These are phyloP conservation scores for Sphagnum magellanicum DNA, from an alignment of 228 moss, liverwort and hornwort genomes.

Conservation along the genomic window DNA sequence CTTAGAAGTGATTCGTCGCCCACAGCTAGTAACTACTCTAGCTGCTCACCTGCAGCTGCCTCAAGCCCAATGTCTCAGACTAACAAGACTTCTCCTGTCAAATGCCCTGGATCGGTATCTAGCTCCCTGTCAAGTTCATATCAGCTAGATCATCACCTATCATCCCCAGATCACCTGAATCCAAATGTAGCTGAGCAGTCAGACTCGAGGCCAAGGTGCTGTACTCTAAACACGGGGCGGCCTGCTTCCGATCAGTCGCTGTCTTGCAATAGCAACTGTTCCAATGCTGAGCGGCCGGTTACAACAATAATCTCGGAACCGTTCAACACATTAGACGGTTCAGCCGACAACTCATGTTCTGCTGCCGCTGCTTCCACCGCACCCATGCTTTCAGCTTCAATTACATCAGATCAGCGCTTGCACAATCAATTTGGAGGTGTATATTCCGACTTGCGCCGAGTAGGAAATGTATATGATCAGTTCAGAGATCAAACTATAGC, in stretches of 20 bases:
- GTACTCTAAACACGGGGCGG: too few relatives aligned
- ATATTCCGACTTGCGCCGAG: constrained; percentile 4
- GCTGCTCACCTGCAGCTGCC: not conserved
- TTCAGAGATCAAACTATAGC: not conserved
- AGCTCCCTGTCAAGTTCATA: too few relatives aligned
- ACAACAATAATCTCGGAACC: not conserved
- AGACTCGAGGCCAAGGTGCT: too few relatives aligned
- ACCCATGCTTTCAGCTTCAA: too few relatives aligned
- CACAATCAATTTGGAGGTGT: constrained; percentile 8
- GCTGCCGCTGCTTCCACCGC: not conserved
- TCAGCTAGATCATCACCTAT: too few relatives aligned
- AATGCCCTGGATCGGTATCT: not conserved
- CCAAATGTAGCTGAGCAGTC: too few relatives aligned
- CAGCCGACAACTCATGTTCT: not conserved
- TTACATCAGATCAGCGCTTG: constrained; percentile 24
- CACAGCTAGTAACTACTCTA: not conserved
- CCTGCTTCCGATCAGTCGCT: too few relatives aligned
- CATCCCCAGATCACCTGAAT: too few relatives aligned
- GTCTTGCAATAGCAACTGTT: not conserved
- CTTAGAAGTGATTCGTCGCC: not conserved
- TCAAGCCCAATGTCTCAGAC: not conserved
- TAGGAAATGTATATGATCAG: not conserved
- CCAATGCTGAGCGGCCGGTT: not conserved
- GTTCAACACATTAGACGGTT: not conserved
- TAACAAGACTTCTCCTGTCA: not conserved